Evolutionary conservation across 306 rosid species (phyloP).

Genomic region (Pueraria montana): DNA sequence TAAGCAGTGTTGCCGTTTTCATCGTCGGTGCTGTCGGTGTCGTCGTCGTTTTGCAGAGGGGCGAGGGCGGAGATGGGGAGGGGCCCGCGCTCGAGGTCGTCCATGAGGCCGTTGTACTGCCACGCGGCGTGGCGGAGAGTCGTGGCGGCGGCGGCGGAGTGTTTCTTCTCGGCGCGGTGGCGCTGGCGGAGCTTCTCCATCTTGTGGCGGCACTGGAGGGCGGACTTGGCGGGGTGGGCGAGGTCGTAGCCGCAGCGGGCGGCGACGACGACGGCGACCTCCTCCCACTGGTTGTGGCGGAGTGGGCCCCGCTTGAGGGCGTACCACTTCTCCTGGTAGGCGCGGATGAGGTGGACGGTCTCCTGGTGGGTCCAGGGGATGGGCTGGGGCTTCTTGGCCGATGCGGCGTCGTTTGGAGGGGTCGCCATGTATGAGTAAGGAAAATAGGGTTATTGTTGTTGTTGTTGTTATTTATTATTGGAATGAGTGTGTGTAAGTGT

Average conservation of each 20-base stretch:
- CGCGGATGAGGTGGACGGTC: conserved; percentile 77
- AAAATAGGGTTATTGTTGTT: too few relatives aligned
- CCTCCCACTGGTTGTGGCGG: conserved; percentile 88
- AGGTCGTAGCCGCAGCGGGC: conserved; percentile 80
- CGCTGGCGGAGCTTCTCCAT: conserved; percentile 97
- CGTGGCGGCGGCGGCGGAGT: not conserved
- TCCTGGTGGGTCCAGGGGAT: conserved; percentile 92
- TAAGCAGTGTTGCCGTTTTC: not conserved
- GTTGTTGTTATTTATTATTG: not conserved
- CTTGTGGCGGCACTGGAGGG: conserved; percentile 90
- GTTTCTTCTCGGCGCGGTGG: conserved; percentile 70
- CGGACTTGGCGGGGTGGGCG: conserved; percentile 69
- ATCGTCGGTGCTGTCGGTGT: not conserved
- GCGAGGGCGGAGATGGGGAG: conserved; percentile 71
- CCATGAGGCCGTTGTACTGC: conserved; percentile 86
- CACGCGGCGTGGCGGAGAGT: conserved; percentile 38
- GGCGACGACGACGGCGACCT: conserved; percentile 86
- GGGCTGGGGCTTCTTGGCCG: conserved; percentile 63
- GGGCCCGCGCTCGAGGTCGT: conserved; percentile 79
- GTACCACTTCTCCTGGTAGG: conserved; percentile 95
- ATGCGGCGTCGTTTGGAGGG: conserved; percentile 31
- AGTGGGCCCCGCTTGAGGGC: conserved; percentile 81
- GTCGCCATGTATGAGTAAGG: not conserved
- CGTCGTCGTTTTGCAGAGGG: not conserved
- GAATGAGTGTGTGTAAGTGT: not conserved